Evolutionary conservation across 208 protist genomes (phyloP).

Genomic region (Porcisia hertigi): DNA sequence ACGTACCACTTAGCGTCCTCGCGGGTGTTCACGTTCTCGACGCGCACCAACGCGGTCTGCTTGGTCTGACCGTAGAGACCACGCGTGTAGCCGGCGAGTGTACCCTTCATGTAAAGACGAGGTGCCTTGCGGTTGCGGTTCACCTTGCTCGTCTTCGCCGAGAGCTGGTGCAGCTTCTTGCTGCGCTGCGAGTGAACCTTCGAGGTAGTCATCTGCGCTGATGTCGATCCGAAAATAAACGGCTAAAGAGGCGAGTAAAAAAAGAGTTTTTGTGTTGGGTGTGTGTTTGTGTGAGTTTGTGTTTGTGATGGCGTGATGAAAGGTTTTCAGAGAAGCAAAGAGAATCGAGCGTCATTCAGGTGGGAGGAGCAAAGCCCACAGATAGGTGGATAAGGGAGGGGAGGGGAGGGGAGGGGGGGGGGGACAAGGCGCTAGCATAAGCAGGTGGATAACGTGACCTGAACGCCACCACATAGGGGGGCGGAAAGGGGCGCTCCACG

Average conservation of each 20-base stretch:
- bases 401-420: too few relatives aligned
- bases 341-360: too few relatives aligned
- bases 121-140: slow-evolving; percentile 86
- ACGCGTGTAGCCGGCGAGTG: slow-evolving; percentile 89
- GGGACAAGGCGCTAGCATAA: too few relatives aligned
- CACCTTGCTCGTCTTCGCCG: slow-evolving; percentile 85
- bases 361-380: too few relatives aligned
- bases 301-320: too few relatives aligned
- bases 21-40: slow-evolving; percentile 97
- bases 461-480: too few relatives aligned
- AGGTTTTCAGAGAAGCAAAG: too few relatives aligned
- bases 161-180: slow-evolving; percentile 91
- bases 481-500: too few relatives aligned
- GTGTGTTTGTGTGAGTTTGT: too few relatives aligned
- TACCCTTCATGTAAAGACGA: slow-evolving; percentile 93
- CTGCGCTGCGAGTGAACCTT: slow-evolving; percentile 84
- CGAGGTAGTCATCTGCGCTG: slow-evolving; percentile 51
- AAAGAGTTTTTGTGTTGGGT: background rate
- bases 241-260: background rate
- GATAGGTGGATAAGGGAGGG: too few relatives aligned
- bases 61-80: slow-evolving; percentile 94
- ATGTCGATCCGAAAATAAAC: background rate
- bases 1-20: slow-evolving; percentile 97
- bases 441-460: too few relatives aligned
- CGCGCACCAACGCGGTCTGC: slow-evolving; percentile 94